Conservation (phyloP, 805 yeast species). For the Lachancea thermotolerans region DNA sequence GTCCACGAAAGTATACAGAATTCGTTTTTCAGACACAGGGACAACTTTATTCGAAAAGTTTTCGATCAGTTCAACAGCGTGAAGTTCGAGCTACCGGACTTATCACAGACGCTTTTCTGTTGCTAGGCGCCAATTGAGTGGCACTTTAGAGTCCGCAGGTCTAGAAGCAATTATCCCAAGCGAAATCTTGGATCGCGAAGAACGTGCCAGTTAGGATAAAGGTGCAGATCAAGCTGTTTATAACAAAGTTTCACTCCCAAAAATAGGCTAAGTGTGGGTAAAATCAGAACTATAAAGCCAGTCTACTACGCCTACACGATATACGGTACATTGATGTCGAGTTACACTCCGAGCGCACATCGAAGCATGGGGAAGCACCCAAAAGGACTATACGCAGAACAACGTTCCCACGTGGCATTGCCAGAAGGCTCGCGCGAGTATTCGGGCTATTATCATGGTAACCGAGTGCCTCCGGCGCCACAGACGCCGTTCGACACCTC, state of each 20-base stretch:
- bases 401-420: background rate
- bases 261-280: background rate
- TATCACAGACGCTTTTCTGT: too few relatives aligned
- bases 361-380: background rate
- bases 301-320: background rate
- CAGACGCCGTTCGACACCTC: slow-evolving; percentile 56
- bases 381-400: background rate
- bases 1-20: background rate
- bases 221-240: background rate
- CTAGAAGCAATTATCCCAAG: background rate
- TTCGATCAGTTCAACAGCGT: background rate
- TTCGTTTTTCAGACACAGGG: slow-evolving; percentile 3
- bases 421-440: slow-evolving; percentile 7
- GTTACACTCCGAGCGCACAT: background rate
- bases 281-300: background rate
- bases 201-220: slow-evolving; percentile 2
- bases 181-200: background rate
- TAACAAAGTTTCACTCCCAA: slow-evolving; percentile 3
- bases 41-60: background rate
- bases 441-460: slow-evolving; percentile 16
- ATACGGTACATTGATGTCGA: background rate
- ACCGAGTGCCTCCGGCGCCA: slow-evolving; percentile 22
- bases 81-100: too few relatives aligned
- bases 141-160: background rate
- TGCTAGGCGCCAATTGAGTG: background rate